Evolutionary conservation across 371 early-diverging fungal genomes (phyloP).

Genomic region (Apophysomyces trapeziformis): DNA sequence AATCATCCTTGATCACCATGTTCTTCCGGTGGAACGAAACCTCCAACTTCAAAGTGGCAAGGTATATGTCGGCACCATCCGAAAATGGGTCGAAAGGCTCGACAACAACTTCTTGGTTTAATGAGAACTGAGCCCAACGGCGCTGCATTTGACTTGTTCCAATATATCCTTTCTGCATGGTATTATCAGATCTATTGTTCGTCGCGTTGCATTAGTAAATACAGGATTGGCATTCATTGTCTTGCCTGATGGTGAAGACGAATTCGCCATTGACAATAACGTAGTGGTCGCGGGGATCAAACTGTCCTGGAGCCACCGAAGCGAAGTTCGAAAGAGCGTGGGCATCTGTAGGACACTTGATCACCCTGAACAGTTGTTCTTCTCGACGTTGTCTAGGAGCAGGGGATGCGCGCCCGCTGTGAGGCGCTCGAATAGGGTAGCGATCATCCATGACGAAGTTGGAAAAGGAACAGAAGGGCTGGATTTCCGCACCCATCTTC

Average conservation of each 20-base stretch:
- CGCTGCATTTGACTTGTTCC: constrained; percentile 84
- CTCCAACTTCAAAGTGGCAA: constrained; percentile 76
- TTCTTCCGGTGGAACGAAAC: constrained; percentile 63
- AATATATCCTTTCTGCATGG: constrained; percentile 65
- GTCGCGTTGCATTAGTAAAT: not conserved
- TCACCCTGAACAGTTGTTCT: constrained; percentile 37
- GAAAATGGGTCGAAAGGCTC: constrained; percentile 74
- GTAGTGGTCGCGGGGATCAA: constrained; percentile 70
- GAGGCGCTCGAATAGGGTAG: not conserved
- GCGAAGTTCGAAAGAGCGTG: constrained; percentile 83
- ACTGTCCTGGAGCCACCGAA: constrained; percentile 73
- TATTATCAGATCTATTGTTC: constrained; percentile 55
- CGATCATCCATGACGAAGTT: not conserved
- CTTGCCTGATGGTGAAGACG: constrained; percentile 81
- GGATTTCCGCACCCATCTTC: no score
- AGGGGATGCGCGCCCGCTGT: constrained; percentile 1
- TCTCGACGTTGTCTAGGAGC: constrained; percentile 1
- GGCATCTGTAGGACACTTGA: constrained; percentile 64
- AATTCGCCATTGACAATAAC: constrained; percentile 75
- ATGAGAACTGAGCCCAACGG: constrained; percentile 84
- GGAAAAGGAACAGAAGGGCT: no score
- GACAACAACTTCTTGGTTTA: constrained; percentile 81
- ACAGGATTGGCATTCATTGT: not conserved
- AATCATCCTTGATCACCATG: constrained; percentile 60
- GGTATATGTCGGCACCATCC: constrained; percentile 65